Evolutionary conservation across 176 grass and related monocot species (phyloP).

Genomic region (Pontederia paniculata): DNA sequence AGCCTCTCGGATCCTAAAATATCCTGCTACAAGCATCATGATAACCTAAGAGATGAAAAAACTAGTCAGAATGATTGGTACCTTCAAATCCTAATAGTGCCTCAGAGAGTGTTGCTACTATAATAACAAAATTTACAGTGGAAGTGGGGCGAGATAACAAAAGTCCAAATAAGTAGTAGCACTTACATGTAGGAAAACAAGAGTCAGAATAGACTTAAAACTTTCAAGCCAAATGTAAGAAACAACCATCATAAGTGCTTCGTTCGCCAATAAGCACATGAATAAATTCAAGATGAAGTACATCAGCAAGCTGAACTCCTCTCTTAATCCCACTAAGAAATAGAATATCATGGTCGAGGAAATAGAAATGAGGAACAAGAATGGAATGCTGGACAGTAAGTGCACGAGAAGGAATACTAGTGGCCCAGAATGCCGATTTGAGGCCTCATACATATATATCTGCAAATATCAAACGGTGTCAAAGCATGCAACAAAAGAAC

Average conservation of each 20-base stretch:
- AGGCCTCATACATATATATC: conserved; percentile 68
- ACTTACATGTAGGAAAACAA: conserved; percentile 79
- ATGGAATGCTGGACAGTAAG: conserved; percentile 70
- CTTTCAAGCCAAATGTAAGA: conserved; percentile 65
- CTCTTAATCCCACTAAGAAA: conserved; percentile 75
- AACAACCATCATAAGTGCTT: conserved; percentile 72
- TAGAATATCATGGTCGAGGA: conserved; percentile 69
- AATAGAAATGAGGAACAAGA: conserved; percentile 73
- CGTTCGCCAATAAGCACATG: conserved; percentile 76
- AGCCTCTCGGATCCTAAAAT: conserved; percentile 49
- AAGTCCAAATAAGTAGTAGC: neutral
- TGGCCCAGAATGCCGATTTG: conserved; percentile 61
- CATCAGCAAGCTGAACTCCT: conserved; percentile 76
- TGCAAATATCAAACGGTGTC: conserved; percentile 16
- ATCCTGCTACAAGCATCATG: conserved; percentile 94
- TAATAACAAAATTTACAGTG: no score
- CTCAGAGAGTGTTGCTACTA: no score
- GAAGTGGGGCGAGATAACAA: neutral
- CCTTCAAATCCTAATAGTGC: no score
- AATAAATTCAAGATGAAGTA: conserved; percentile 77
- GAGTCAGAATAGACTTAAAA: conserved; percentile 55
- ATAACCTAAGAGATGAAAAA: conserved; percentile 27
- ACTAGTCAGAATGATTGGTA: neutral
- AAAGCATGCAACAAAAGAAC: neutral
- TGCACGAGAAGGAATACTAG: conserved; percentile 69